Evolutionary conservation across 129 eudicot species (phyloP), one percentile per base, ranked within the genome.

Genomic region (Escallonia rubra): DNA sequence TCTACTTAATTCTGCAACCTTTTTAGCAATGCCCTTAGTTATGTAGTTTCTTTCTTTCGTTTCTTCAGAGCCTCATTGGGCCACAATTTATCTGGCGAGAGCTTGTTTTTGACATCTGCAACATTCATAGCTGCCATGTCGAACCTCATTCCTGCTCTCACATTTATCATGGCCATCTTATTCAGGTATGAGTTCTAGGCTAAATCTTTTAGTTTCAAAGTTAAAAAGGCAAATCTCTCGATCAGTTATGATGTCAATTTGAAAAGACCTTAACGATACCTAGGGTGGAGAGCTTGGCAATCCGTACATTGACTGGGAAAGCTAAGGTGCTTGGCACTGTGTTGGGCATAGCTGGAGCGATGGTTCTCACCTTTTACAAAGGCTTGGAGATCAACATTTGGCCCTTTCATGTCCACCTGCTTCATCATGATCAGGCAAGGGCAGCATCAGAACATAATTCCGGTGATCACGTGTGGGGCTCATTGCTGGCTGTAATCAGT

Each of bases 291-390:
- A 81, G 41, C 8, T 15, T 76, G 15, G 79, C 43, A 9, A 66
- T 74, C 74, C 23, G 68, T 14, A 61, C 69, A 3, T 3, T 5
- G 43, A 75, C 82, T 38, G 86, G 82, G 3, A 81, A 73, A 51
- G 86, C 86, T 38, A 81, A 81, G 75, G 79, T 73, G 44, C 5
- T 69, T 0, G 86, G 82, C 11, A 81, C 82, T 7, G 2, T 77
- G 11, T 0, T 77, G 1, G 79, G 79, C 9, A 76, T 76, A 15
- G 65, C 79, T 40, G 86, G 86, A 3, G 82, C 86, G 10, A 81
- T 72, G 82, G 15, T 81, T 9, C 64, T 81, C 67, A 73, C 86
- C 12, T 72, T 80, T 11, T 77, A 63, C 78, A 60, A 70, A 64
- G 87, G 83, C 1, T 50, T 56, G 0, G 61, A 57, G 14, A 43